phyloP scores from a whole-genome alignment of 2,329 filamentous ascomycete species.

The Claviceps cyperi region DNA sequence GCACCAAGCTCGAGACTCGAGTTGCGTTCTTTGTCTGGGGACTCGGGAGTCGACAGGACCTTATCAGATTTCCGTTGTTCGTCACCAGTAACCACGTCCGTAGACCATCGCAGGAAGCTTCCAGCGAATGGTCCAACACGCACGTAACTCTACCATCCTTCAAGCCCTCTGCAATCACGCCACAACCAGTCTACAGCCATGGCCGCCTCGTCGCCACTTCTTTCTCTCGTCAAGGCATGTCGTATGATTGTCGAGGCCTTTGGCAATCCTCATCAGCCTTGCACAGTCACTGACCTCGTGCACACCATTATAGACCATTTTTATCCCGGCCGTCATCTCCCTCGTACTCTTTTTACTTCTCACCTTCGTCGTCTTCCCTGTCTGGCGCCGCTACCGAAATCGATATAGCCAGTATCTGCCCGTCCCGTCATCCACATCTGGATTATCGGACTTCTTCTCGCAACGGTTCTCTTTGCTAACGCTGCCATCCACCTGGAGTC shows the following conservation, averaged over 20 bases:
- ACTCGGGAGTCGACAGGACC: too few species aligned
- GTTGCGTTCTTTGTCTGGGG: too few species aligned
- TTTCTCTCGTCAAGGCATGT: constrained; percentile 22
- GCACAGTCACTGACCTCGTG: neutral
- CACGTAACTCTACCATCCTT: neutral
- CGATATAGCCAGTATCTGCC: constrained; percentile 65
- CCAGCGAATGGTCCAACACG: neutral
- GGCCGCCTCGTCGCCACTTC: constrained; percentile 1
- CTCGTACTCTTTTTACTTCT: constrained; percentile 52
- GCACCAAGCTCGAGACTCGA: too few species aligned
- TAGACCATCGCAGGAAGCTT: neutral
- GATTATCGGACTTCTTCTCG: constrained; percentile 37
- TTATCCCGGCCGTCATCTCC: constrained; percentile 58
- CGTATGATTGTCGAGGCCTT: constrained; percentile 3
- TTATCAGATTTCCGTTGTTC: neutral
- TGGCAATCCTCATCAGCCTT: constrained; percentile 1
- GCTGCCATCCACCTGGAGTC: constrained; percentile 34
- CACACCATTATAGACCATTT: constrained; percentile 39
- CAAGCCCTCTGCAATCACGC: neutral
- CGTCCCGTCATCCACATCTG: constrained; percentile 41
- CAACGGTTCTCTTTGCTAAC: constrained; percentile 15
- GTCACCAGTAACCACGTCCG: neutral
- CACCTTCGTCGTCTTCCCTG: constrained; percentile 50
- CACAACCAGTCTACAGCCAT: neutral
- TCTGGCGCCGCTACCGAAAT: constrained; percentile 55